These are phyloP conservation scores for Acacia acuminata DNA, from an alignment of 306 rosid genomes.

Conservation along the genomic window DNA sequence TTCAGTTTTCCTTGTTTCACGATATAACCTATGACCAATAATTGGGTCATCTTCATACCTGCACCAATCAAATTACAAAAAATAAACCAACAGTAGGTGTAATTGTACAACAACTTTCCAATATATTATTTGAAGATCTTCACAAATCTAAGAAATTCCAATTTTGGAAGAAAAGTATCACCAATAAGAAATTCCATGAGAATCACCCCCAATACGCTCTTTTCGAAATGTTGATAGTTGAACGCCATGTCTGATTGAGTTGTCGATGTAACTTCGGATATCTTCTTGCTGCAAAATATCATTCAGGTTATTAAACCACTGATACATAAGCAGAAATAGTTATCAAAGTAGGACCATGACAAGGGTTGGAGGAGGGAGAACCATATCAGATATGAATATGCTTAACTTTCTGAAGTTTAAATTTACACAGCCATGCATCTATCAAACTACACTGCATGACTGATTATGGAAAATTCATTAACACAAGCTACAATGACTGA, in stretches of 20 bases:
- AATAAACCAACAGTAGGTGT: constrained; percentile 32
- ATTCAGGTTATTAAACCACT: constrained; percentile 34
- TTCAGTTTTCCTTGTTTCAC: constrained; percentile 81
- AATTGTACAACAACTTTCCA: constrained; percentile 20
- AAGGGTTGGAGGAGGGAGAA: not conserved
- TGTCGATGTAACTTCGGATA: constrained; percentile 83
- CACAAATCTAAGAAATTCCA: constrained; percentile 16
- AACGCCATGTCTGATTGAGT: constrained; percentile 84
- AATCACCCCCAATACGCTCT: constrained; percentile 98
- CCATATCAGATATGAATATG: constrained; percentile 5
- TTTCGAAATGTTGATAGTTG: constrained; percentile 88
- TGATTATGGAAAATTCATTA: not conserved
- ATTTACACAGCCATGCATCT: not conserved
- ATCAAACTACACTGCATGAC: not conserved
- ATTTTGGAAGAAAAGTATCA: constrained; percentile 42
- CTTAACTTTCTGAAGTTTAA: not conserved
- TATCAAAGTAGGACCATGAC: constrained; percentile 14
- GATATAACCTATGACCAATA: constrained; percentile 87
- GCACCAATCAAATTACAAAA: constrained; percentile 44
- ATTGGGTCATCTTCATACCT: constrained; percentile 97
- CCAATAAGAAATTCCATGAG: constrained; percentile 93
- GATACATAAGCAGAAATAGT: constrained; percentile 21
- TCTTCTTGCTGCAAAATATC: constrained; percentile 95
- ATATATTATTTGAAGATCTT: constrained; percentile 23
- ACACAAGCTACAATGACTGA: not conserved